Evolutionary conservation across 768 basidiomycete species (phyloP).

Genomic region (Hypholoma sublateritium): DNA sequence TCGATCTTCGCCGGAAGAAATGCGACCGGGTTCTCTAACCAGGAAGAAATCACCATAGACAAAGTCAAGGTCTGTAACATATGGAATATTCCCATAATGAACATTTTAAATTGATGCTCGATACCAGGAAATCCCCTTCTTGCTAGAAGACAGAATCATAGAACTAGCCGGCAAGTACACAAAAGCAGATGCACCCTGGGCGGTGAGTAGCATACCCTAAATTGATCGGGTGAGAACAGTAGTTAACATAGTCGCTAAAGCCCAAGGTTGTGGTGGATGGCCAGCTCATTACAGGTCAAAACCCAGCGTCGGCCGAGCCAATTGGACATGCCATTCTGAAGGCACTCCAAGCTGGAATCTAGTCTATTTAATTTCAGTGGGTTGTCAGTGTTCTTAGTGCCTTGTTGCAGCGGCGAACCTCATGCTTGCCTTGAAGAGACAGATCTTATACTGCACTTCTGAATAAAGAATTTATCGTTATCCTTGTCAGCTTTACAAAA

Average conservation of each 20-base stretch:
- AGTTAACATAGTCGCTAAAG: conserved; percentile 19
- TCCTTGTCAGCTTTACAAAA: too few species aligned
- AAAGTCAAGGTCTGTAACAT: conserved; percentile 40
- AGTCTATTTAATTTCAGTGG: background rate
- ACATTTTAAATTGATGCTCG: background rate
- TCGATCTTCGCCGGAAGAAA: conserved; percentile 62
- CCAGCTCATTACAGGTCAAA: conserved; percentile 69
- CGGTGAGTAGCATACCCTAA: conserved; percentile 36
- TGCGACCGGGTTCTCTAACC: conserved; percentile 71
- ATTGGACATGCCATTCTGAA: conserved; percentile 59
- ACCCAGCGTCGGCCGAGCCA: conserved; percentile 55
- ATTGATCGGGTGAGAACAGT: background rate
- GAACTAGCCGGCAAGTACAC: conserved; percentile 66
- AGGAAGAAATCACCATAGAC: conserved; percentile 54
- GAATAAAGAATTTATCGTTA: too few species aligned
- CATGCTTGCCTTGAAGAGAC: too few species aligned
- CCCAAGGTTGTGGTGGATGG: conserved; percentile 57
- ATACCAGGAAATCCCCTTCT: conserved; percentile 62
- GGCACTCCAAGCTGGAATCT: conserved; percentile 31
- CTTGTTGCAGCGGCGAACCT: too few species aligned
- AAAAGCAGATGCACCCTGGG: conserved; percentile 58
- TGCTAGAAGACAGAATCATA: conserved; percentile 64
- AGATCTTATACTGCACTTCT: too few species aligned
- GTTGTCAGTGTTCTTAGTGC: background rate
- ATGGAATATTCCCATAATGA: background rate